Percentiles rank a stretch among this genome's conserved stretches.
These are phyloP conservation scores for Pholiota molesta DNA, from an alignment of 768 basidiomycete genomes.

Conservation along the genomic window DNA sequence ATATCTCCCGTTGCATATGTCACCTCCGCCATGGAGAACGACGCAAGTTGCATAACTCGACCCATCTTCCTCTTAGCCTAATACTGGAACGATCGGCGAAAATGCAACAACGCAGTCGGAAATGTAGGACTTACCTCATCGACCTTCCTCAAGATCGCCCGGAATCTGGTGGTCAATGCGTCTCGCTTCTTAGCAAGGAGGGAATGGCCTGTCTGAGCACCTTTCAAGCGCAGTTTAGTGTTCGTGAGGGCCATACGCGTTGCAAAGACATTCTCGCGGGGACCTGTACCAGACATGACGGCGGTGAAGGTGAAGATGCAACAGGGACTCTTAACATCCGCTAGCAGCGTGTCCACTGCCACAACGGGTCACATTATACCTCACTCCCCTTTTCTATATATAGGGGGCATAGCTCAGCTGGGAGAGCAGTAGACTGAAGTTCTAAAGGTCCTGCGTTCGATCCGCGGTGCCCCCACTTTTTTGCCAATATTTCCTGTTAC, in stretches of 20 bases:
- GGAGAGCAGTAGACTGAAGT: conserved; percentile 78
- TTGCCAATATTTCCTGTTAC: conserved; percentile 3
- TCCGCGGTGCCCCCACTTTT: conserved; percentile 71
- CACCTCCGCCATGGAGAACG: conserved; percentile 98
- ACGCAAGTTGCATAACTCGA: conserved; percentile 96
- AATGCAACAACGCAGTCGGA: conserved; percentile 1
- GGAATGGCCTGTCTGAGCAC: conserved; percentile 94
- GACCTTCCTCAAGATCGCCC: conserved; percentile 94
- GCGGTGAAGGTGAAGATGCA: neutral
- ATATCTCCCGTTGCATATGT: conserved; percentile 98
- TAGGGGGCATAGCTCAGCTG: conserved; percentile 71
- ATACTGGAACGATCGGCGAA: conserved; percentile 27
- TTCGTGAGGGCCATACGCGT: conserved; percentile 97
- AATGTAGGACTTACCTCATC: conserved; percentile 71
- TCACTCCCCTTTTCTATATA: neutral
- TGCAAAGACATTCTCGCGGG: conserved; percentile 93
- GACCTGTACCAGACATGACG: conserved; percentile 85
- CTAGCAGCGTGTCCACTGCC: neutral
- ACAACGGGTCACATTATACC: neutral
- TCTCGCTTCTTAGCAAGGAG: conserved; percentile 97
- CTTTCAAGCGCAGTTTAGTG: conserved; percentile 87
- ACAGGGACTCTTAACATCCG: neutral
- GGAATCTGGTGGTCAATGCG: conserved; percentile 92
- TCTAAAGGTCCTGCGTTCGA: conserved; percentile 81
- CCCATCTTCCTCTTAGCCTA: conserved; percentile 99